Base-by-base conservation (phyloP, 2,329 filamentous ascomycete species). In the Aspergillus novoparasiticus region DNA sequence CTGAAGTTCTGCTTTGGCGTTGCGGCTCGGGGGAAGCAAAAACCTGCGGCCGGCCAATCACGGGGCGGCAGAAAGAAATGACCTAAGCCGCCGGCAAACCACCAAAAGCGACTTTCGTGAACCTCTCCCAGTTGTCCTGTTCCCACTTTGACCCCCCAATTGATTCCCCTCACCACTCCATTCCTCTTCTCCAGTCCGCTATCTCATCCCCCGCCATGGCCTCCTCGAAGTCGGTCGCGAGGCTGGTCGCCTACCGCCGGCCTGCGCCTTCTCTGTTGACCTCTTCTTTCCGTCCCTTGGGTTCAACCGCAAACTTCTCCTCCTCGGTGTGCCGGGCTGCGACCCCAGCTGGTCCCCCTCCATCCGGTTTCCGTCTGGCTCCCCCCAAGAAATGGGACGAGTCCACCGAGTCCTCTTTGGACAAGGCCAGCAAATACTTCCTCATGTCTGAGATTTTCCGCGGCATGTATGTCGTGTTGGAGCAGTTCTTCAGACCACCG, bases 401-500 rank as follows among this genome's bases (percentile, higher is more conserved):
- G 79, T 86, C 89, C 68, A 84, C 86, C 66, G 93, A 96, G 78
- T 88, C 85, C 68, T 87, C 90, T 41, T 82, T 96, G 71, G 93
- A 97, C 81, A 90, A 90, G 79, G 85, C 93, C 67, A 93, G 92
- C 72, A 95, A 94, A 78, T 98, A 93, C 85, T 99, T 99, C 83
- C 86, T 99, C 77, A 83, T 98, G 85, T 89, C 91, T 59, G 95
- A 99, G 86, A 95, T 98, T 90, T 86, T 92, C 79, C 89, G 95
- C 76, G 95, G 95, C 80, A 98, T 99, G 95, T 99, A 97, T 77
- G 89, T 99, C 71, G 88, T 95, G 80, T 78, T 99, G 77, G 95
- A 99, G 87, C 94, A 99, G 84, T 99, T 91, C 87, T 98, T 99
- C 85, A 86, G 95, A 80, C 93, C 94, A 82, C 94, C 95, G 91